A percentile compares a stretch with the other conserved stretches of the same genome.
Evolutionary conservation across 495 filamentous ascomycete genomes (phyloP).

Genomic region (Penicillium coprophilum): DNA sequence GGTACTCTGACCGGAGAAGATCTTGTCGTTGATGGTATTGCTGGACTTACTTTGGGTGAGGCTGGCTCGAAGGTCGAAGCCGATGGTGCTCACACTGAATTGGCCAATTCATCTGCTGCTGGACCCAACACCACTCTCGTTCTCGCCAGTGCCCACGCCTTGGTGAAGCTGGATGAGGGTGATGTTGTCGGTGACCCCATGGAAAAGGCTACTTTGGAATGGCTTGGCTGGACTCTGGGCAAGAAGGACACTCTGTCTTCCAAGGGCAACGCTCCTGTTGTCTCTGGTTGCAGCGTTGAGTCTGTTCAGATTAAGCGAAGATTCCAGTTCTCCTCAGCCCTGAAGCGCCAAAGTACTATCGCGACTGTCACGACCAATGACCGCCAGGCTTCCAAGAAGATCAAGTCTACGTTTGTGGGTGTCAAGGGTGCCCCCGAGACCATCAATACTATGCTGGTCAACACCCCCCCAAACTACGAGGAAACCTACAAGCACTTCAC

Average conservation of each 20-base stretch:
- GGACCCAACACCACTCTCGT: conserved; percentile 85
- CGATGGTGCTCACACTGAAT: conserved; percentile 73
- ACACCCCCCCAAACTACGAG: conserved; percentile 84
- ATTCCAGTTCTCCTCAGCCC: conserved; percentile 96
- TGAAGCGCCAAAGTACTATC: conserved; percentile 95
- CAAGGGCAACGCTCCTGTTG: conserved; percentile 47
- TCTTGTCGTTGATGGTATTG: conserved; percentile 95
- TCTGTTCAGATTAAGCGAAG: conserved; percentile 89
- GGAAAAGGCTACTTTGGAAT: conserved; percentile 91
- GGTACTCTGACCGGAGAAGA: conserved; percentile 97
- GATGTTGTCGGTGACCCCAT: conserved; percentile 98
- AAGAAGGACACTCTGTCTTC: conserved; percentile 74
- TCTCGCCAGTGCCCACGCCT: conserved; percentile 89
- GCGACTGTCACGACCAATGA: conserved; percentile 72
- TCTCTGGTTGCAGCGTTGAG: conserved; percentile 48
- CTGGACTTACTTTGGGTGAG: conserved; percentile 74
- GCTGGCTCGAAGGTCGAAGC: conserved; percentile 65
- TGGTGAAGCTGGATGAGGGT: conserved; percentile 94
- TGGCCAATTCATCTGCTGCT: conserved; percentile 63
- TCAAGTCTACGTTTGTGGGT: conserved; percentile 80
- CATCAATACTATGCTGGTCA: conserved; percentile 85
- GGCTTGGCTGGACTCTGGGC: conserved; percentile 88
- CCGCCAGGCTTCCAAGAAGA: conserved; percentile 66
- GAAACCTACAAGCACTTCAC: conserved; percentile 99
- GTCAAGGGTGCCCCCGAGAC: conserved; percentile 98